Evolutionary conservation across 768 basidiomycete genomes (phyloP).

Genomic region (Boletus rubroflammeus): DNA sequence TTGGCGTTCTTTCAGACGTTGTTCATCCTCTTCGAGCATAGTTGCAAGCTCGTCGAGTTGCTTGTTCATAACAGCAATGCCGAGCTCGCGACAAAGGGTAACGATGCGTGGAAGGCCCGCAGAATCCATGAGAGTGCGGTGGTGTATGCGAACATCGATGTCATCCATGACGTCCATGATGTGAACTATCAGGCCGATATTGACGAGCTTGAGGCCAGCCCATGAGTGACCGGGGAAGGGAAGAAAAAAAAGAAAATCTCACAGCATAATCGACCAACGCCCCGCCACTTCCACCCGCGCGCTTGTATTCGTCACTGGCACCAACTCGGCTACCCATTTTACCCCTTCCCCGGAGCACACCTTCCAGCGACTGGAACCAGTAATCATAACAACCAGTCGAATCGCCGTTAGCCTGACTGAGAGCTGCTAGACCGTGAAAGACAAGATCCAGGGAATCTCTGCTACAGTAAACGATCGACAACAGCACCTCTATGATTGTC

Average conservation of each 20-base stretch:
- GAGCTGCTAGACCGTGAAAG: conserved; percentile 66
- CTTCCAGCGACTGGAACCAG: conserved; percentile 85
- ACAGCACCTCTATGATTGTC: conserved; percentile 72
- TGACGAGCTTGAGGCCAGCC: conserved; percentile 34
- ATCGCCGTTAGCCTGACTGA: conserved; percentile 61
- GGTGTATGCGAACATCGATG: conserved; percentile 78
- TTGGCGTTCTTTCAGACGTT: conserved; percentile 63
- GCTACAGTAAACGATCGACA: conserved; percentile 67
- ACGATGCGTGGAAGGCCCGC: conserved; percentile 78
- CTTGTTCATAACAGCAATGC: conserved; percentile 58
- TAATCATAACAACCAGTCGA: conserved; percentile 69
- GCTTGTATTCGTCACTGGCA: conserved; percentile 85
- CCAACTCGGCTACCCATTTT: conserved; percentile 96
- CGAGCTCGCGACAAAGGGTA: conserved; percentile 62
- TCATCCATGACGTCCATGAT: conserved; percentile 68
- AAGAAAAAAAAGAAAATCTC: conserved; percentile 27
- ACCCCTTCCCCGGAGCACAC: conserved; percentile 75
- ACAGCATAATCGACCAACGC: conserved; percentile 86
- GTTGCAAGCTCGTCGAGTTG: conserved; percentile 60
- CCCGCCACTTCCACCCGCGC: conserved; percentile 58
- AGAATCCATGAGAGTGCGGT: conserved; percentile 86
- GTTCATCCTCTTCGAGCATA: conserved; percentile 72
- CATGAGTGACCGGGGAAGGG: conserved; percentile 11
- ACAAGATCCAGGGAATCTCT: conserved; percentile 63
- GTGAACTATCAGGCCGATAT: conserved; percentile 68